Conservation (phyloP, 1,139 yeast genomes). For the Blastobotrys illinoisensis region DNA sequence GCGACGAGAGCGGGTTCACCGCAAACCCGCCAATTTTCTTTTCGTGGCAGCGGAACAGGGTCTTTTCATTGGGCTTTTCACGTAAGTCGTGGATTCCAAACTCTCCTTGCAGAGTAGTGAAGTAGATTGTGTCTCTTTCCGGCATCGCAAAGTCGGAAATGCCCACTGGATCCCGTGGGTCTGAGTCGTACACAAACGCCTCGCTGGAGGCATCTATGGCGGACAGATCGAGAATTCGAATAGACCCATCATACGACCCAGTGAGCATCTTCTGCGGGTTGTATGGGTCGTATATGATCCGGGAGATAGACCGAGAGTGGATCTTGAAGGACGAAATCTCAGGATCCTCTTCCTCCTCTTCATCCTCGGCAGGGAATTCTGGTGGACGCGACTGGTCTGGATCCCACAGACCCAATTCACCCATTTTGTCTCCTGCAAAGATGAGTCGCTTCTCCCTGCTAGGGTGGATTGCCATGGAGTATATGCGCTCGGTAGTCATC, state of each 20-base stretch:
- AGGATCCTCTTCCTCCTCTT: constrained; percentile 42
- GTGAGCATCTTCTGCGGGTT: constrained; percentile 56
- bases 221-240: constrained; percentile 60
- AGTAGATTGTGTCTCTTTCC: constrained; percentile 52
- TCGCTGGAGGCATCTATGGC: constrained; percentile 55
- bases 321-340: constrained; percentile 62
- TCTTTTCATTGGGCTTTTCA: constrained; percentile 26
- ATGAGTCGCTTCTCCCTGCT: constrained; percentile 54
- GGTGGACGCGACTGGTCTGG: constrained; percentile 37
- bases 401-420: constrained; percentile 88
- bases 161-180: constrained; percentile 29
- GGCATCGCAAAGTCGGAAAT: constrained; percentile 50
- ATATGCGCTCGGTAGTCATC: constrained; percentile 66
- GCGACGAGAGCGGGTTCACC: constrained; percentile 56
- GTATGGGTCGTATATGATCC: constrained; percentile 49
- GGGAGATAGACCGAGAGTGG: constrained; percentile 70
- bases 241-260: constrained; percentile 81
- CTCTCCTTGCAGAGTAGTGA: constrained; percentile 75
- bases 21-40: constrained; percentile 88
- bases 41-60: constrained; percentile 59
- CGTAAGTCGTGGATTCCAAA: constrained; percentile 69
- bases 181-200: constrained; percentile 32
- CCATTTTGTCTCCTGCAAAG: constrained; percentile 82
- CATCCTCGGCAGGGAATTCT: constrained; percentile 28
- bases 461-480: constrained; percentile 74